These are phyloP conservation scores for Talaromyces sp. DNA, from an alignment of 2,329 filamentous ascomycete genomes.

Conservation along the genomic window DNA sequence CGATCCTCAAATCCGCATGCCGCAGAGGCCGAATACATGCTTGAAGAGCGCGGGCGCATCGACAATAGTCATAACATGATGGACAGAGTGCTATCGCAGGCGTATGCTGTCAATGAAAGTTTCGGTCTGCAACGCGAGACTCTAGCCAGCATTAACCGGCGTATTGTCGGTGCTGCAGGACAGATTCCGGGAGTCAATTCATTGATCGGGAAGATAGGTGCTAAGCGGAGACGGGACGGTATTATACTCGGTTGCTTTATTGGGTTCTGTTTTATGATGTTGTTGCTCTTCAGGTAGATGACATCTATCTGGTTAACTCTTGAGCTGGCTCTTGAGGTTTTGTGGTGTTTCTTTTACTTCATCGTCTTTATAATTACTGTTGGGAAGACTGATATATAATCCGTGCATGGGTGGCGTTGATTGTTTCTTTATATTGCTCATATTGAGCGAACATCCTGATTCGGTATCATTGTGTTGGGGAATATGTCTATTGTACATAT, in stretches of 20 bases:
- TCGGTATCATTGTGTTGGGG: background rate
- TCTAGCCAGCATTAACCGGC: conserved; percentile 79
- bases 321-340: conserved; percentile 17
- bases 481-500: conserved; percentile 21
- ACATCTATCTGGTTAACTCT: conserved; percentile 12
- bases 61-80: conserved; percentile 87
- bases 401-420: conserved; percentile 13
- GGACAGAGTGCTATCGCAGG: conserved; percentile 87
- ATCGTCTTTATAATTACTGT: background rate
- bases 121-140: conserved; percentile 86
- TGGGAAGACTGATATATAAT: conserved; percentile 5
- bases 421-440: background rate
- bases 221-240: conserved; percentile 90
- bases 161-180: conserved; percentile 84
- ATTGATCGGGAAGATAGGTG: conserved; percentile 86
- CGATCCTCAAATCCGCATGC: conserved; percentile 74
- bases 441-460: background rate
- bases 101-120: conserved; percentile 92
- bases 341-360: background rate
- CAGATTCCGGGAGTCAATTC: conserved; percentile 91
- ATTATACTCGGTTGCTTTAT: conserved; percentile 91
- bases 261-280: conserved; percentile 82
- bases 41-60: conserved; percentile 79
- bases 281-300: conserved; percentile 72
- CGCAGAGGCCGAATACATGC: conserved; percentile 94